phyloP scores from a whole-genome alignment of 169 alveolate genomes.

The Plasmodium berghei region DNA sequence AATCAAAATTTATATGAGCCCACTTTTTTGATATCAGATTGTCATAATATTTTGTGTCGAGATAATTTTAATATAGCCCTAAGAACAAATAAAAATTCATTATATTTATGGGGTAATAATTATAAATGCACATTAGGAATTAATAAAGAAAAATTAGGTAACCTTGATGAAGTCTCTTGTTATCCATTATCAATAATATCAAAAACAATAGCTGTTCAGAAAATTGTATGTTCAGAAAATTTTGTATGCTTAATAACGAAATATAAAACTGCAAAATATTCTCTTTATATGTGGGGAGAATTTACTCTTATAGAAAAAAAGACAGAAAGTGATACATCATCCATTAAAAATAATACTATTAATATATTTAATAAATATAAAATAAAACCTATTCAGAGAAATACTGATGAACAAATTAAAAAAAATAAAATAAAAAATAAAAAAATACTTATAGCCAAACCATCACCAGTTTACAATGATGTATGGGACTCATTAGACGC shows the following conservation, averaged over 20 bases:
- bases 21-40: slow-evolving; percentile 75
- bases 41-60: slow-evolving; percentile 58
- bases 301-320: slow-evolving; percentile 47
- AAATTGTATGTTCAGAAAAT: slow-evolving; percentile 75
- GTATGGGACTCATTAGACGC: slow-evolving; percentile 51
- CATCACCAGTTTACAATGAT: slow-evolving; percentile 55
- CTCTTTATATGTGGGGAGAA: slow-evolving; percentile 76
- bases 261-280: slow-evolving; percentile 23
- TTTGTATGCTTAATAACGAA: slow-evolving; percentile 60
- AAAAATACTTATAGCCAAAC: slow-evolving; percentile 54
- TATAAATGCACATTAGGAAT: slow-evolving; percentile 74
- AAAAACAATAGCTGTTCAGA: slow-evolving; percentile 53
- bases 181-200: slow-evolving; percentile 58
- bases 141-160: slow-evolving; percentile 53
- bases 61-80: slow-evolving; percentile 57
- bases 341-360: background rate
- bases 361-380: slow-evolving; percentile 50
- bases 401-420: background rate
- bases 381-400: slow-evolving; percentile 32
- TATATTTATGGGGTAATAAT: slow-evolving; percentile 74
- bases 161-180: slow-evolving; percentile 70
- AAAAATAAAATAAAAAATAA: background rate
- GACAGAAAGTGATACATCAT: slow-evolving; percentile 13
- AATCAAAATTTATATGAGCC: slow-evolving; percentile 78
- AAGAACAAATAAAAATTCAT: slow-evolving; percentile 29